phyloP scores from a whole-genome alignment of 2,329 filamentous ascomycete species.

The Cladosporium phlei region DNA sequence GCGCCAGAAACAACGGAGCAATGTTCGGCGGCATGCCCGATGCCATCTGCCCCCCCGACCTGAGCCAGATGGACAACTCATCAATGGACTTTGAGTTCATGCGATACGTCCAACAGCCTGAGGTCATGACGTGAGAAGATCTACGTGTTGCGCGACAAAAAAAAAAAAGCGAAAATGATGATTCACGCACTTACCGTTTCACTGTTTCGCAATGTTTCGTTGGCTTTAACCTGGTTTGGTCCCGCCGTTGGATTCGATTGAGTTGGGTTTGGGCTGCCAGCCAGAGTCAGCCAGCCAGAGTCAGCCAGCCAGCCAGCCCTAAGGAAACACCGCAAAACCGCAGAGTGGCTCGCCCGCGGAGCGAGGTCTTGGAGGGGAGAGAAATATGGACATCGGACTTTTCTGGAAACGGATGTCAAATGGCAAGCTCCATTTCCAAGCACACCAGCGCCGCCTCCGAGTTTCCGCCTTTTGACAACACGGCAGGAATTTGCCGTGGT shows the following conservation, averaged over 20 bases:
- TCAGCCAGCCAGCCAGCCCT: neutral
- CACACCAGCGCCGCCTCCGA: no score
- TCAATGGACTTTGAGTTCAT: slow-evolving; percentile 30
- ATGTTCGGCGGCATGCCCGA: neutral
- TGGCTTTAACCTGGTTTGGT: no score
- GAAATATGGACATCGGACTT: neutral
- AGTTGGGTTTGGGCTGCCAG: slow-evolving; percentile 7
- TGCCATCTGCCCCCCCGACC: slow-evolving; percentile 8
- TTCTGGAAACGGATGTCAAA: no score
- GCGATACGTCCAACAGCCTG: slow-evolving; percentile 23
- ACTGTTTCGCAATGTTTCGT: no score
- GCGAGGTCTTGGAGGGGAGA: no score
- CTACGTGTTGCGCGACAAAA: no score
- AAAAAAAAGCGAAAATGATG: no score
- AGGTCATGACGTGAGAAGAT: slow-evolving; percentile 18
- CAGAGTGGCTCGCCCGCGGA: slow-evolving; percentile 3
- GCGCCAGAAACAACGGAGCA: slow-evolving; percentile 6
- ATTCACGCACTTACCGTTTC: no score
- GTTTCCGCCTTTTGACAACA: no score
- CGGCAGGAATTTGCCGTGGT: no score
- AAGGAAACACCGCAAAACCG: slow-evolving; percentile 1
- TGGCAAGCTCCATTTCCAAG: no score
- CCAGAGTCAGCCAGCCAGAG: neutral
- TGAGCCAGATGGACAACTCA: slow-evolving; percentile 17
- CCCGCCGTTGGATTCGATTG: neutral